phyloP scores from a whole-genome alignment of 345 rosid genomes.

The Carallia brachiata region DNA sequence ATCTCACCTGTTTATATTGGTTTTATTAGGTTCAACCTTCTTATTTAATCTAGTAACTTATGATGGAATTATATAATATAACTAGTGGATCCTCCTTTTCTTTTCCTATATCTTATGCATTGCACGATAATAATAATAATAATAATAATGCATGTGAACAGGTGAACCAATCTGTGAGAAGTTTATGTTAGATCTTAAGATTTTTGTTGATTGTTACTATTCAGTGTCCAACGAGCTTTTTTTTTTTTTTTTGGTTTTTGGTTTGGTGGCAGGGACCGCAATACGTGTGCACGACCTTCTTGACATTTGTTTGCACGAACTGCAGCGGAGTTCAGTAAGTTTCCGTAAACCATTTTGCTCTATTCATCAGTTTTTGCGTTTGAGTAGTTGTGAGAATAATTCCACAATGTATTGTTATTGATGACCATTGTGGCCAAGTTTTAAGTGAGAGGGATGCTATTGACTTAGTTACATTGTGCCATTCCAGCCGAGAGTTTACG shows the following conservation, averaged over 20 bases:
- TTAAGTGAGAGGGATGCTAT: not conserved
- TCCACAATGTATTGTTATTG: not conserved
- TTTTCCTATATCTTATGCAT: too few species aligned
- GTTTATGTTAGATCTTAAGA: too few species aligned
- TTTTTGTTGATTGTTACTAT: not conserved
- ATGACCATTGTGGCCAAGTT: not conserved
- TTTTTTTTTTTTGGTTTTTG: not conserved
- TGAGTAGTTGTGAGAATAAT: not conserved
- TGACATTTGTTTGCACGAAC: conserved; percentile 78
- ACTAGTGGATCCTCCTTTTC: too few species aligned
- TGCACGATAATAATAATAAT: too few species aligned
- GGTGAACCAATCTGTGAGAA: too few species aligned
- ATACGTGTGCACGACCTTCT: conserved; percentile 88
- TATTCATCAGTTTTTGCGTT: not conserved
- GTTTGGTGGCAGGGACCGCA: conserved; percentile 73
- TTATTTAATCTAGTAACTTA: too few species aligned
- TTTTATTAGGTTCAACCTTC: too few species aligned
- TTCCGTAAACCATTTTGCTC: not conserved
- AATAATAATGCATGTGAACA: too few species aligned
- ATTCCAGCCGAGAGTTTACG: conserved; percentile 79
- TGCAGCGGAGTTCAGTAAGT: conserved; percentile 90
- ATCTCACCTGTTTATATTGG: too few species aligned
- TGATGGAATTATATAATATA: too few species aligned
- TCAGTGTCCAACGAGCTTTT: conserved; percentile 9
- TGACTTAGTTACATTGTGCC: not conserved